Percentiles rank a stretch among this genome's conserved stretches.
phyloP scores from a whole-genome alignment of 192 early-diverging fungal species.

The Thamnidium elegans region DNA sequence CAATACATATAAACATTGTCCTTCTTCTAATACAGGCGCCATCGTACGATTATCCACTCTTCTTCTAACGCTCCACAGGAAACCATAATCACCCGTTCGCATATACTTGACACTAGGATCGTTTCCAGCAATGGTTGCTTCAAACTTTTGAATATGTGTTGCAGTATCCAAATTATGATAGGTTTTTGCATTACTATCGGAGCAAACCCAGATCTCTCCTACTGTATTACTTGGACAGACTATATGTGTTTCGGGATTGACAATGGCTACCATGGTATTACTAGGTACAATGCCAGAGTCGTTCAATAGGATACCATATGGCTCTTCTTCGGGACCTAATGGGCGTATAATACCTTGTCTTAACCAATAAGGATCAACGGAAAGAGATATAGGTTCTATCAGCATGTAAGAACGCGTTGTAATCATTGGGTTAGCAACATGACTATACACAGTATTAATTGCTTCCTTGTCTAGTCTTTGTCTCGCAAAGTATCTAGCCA shows the following conservation, averaged over 20 bases:
- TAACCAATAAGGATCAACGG: constrained; percentile 62
- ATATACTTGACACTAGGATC: constrained; percentile 62
- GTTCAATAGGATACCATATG: constrained; percentile 56
- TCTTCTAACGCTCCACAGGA: constrained; percentile 68
- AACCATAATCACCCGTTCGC: constrained; percentile 81
- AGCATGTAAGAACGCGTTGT: constrained; percentile 80
- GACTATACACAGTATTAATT: constrained; percentile 73
- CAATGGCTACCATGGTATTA: constrained; percentile 81
- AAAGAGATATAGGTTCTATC: constrained; percentile 63
- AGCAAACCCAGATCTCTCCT: constrained; percentile 87
- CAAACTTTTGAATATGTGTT: constrained; percentile 37
- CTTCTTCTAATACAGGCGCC: constrained; percentile 49
- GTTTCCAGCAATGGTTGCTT: constrained; percentile 56
- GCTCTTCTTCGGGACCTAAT: constrained; percentile 50
- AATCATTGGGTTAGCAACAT: constrained; percentile 75
- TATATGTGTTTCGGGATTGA: constrained; percentile 71
- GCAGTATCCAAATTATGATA: constrained; percentile 42
- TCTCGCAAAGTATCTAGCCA: constrained; percentile 56
- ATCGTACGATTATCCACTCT: constrained; percentile 11
- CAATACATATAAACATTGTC: constrained; percentile 74
- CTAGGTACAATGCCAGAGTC: constrained; percentile 73
- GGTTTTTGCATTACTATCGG: constrained; percentile 51
- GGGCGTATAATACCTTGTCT: constrained; percentile 64
- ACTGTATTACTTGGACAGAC: constrained; percentile 66
- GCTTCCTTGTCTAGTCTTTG: constrained; percentile 66